phyloP scores from a whole-genome alignment of 2,329 filamentous ascomycete species.

The Botryosphaeria dothidea region DNA sequence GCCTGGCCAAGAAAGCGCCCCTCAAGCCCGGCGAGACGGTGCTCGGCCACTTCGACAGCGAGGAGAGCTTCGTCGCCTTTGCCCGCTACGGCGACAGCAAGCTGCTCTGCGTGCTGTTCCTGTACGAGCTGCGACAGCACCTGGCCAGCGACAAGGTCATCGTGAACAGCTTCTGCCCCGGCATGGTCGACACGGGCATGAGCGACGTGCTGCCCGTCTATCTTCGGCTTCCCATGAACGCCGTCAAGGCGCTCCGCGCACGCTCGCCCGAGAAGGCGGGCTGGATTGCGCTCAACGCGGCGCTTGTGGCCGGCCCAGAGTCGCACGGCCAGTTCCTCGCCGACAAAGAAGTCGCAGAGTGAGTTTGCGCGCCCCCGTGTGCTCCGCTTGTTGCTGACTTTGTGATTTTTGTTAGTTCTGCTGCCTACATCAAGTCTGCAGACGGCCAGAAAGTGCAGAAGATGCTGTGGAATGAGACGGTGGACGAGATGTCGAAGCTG shows the following conservation, averaged over 20 bases:
- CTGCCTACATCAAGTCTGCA: neutral
- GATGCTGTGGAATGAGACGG: neutral
- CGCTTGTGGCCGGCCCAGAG: neutral
- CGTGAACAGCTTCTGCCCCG: neutral
- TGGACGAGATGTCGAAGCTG: neutral
- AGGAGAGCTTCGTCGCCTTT: neutral
- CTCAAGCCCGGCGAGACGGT: neutral
- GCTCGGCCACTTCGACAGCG: neutral
- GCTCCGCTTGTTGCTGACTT: neutral
- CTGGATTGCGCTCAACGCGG: neutral
- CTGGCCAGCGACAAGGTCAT: neutral
- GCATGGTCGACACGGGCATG: neutral
- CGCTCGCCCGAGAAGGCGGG: neutral
- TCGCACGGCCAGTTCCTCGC: neutral
- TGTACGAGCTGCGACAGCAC: neutral
- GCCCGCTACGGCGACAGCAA: neutral
- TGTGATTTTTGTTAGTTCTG: neutral
- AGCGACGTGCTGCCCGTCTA: neutral
- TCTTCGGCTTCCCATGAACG: neutral
- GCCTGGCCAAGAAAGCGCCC: neutral
- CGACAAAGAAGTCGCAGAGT: neutral
- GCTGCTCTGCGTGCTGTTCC: neutral
- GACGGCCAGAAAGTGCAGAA: neutral
- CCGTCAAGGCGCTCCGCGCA: neutral
- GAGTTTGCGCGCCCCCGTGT: neutral